These are phyloP conservation scores for Cardamine chenopodiifolia DNA, from an alignment of 345 rosid genomes.

Conservation along the genomic window DNA sequence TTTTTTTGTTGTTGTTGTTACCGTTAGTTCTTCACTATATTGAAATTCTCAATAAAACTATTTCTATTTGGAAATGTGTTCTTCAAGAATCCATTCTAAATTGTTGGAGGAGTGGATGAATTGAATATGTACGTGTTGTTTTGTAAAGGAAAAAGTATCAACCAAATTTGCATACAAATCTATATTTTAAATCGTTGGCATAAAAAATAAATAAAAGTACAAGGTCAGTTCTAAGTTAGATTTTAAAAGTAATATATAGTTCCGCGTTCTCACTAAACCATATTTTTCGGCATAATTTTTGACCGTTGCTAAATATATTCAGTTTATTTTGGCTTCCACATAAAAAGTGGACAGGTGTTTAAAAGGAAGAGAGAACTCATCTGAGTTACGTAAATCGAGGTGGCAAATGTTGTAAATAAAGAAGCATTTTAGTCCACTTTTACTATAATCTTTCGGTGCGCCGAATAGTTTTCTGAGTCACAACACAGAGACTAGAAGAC, in stretches of 20 bases:
- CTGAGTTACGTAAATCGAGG: conserved; percentile 37
- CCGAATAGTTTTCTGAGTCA: conserved; percentile 3
- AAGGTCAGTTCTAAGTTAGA: neutral
- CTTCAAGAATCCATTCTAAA: conserved; percentile 9
- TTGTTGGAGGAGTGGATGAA: conserved; percentile 10
- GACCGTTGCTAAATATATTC: conserved; percentile 34
- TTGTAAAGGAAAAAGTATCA: neutral
- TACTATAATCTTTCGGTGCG: conserved; percentile 36
- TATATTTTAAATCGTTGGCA: neutral
- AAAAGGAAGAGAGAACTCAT: conserved; percentile 10
- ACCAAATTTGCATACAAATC: neutral
- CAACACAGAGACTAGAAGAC: conserved; percentile 24
- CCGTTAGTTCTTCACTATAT: conserved; percentile 25
- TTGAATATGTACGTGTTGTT: conserved; percentile 23
- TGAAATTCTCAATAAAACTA: neutral
- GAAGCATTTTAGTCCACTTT: conserved; percentile 12
- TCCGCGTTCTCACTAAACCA: neutral
- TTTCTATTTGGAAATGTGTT: neutral
- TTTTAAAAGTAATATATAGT: neutral
- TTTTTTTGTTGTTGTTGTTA: neutral
- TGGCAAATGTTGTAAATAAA: conserved; percentile 29
- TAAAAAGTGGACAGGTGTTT: conserved; percentile 31
- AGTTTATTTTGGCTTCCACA: neutral
- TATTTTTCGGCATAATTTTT: conserved; percentile 3
- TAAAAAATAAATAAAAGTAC: neutral